Conservation (phyloP, 768 basidiomycete genomes). For the Paxillus involutus region DNA sequence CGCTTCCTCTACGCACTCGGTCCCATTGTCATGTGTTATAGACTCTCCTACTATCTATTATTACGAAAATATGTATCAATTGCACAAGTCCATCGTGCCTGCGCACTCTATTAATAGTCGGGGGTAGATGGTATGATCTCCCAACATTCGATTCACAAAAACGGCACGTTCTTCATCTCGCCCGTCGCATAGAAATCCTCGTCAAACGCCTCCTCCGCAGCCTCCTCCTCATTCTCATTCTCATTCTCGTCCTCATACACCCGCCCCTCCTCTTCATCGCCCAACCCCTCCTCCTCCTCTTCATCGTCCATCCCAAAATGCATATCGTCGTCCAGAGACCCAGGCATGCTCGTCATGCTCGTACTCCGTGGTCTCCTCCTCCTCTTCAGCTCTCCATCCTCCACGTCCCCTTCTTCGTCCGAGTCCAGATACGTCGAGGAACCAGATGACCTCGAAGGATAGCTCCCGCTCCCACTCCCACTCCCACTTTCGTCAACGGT, state of each 20-base stretch:
- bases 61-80: too few relatives aligned
- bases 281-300: conserved; percentile 37
- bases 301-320: conserved; percentile 56
- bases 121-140: too few relatives aligned
- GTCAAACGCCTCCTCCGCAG: conserved; percentile 63
- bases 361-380: conserved; percentile 46
- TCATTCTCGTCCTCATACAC: conserved; percentile 44
- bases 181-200: conserved; percentile 78
- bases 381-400: conserved; percentile 40
- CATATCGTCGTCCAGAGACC: conserved; percentile 64
- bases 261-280: conserved; percentile 33
- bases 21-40: too few relatives aligned
- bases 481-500: conserved; percentile 35
- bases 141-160: conserved; percentile 39
- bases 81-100: too few relatives aligned
- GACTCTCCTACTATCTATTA: too few relatives aligned
- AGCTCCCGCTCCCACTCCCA: conserved; percentile 51
- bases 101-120: too few relatives aligned
- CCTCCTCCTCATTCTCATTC: conserved; percentile 38
- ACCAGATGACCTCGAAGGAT: conserved; percentile 53
- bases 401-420: conserved; percentile 42
- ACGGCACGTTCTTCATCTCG: conserved; percentile 81
- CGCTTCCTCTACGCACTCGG: too few relatives aligned
- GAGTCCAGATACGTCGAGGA: conserved; percentile 52
- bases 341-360: conserved; percentile 86